phyloP scores from a whole-genome alignment of 768 basidiomycete genomes.

The Collybia mongolica region DNA sequence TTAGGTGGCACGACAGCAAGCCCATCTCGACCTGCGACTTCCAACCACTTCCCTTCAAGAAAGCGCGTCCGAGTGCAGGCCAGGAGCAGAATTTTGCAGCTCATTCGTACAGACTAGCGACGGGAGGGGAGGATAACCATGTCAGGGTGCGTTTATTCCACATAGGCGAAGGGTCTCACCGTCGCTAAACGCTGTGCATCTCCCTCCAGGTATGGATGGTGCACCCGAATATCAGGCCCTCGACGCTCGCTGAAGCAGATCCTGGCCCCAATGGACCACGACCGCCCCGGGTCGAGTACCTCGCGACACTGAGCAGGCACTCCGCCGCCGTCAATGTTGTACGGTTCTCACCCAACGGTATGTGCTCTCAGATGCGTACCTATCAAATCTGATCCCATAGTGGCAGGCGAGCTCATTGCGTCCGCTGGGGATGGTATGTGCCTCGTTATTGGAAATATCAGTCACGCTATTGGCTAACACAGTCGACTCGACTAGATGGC shows the following conservation, averaged over 20 bases:
- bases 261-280: conserved; percentile 31
- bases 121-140: conserved; percentile 95
- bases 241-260: conserved; percentile 47
- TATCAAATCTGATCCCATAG: conserved; percentile 4
- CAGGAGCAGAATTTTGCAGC: conserved; percentile 56
- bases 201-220: conserved; percentile 86
- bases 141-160: conserved; percentile 71
- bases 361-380: conserved; percentile 14
- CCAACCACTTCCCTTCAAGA: conserved; percentile 81
- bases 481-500: conserved; percentile 60
- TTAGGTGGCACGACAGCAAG: conserved; percentile 94
- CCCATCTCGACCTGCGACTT: conserved; percentile 98
- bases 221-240: conserved; percentile 82
- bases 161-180: conserved; percentile 8
- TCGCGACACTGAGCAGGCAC: conserved; percentile 90
- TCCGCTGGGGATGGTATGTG: conserved; percentile 91
- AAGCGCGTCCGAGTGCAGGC: conserved; percentile 61
- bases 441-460: conserved; percentile 21
- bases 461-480: conserved; percentile 11
- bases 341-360: conserved; percentile 92
- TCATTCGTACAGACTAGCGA: conserved; percentile 88
- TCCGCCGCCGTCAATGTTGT: conserved; percentile 96
- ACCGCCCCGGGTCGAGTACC: conserved; percentile 90
- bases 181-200: conserved; percentile 9
- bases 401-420: conserved; percentile 82